Conservation (phyloP, 345 rosid species). For the Aquilaria sinensis region DNA sequence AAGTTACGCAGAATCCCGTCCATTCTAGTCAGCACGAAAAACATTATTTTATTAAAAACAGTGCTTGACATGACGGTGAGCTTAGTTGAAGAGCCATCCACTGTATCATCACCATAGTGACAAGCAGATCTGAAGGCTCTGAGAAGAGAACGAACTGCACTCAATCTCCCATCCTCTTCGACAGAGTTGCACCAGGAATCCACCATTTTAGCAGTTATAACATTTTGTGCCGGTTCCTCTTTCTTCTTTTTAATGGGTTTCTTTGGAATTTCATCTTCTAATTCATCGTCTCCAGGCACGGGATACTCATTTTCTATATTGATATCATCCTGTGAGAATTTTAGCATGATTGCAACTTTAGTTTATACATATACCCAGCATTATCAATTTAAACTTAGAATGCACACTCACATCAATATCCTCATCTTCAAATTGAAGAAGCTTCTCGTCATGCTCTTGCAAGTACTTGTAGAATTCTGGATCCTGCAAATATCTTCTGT, state of each 20-base stretch:
- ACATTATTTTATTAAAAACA: constrained; percentile 86
- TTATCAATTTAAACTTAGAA: neutral
- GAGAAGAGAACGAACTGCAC: constrained; percentile 68
- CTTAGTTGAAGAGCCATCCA: constrained; percentile 49
- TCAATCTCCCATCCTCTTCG: constrained; percentile 46
- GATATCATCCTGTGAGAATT: constrained; percentile 41
- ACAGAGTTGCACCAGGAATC: constrained; percentile 71
- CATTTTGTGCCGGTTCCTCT: constrained; percentile 40
- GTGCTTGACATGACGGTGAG: constrained; percentile 67
- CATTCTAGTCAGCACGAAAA: constrained; percentile 71
- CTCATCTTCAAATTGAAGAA: constrained; percentile 70
- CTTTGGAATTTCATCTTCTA: constrained; percentile 17
- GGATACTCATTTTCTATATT: constrained; percentile 39
- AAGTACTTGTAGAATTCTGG: constrained; percentile 75
- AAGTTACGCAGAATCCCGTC: constrained; percentile 74
- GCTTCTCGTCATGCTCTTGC: constrained; percentile 70
- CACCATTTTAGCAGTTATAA: constrained; percentile 65
- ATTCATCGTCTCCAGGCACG: constrained; percentile 28
- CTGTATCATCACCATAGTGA: constrained; percentile 91
- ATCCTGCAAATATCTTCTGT: constrained; percentile 40
- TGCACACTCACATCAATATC: constrained; percentile 55
- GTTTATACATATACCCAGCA: constrained; percentile 4
- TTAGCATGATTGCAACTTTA: neutral
- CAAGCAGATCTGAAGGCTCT: constrained; percentile 92
- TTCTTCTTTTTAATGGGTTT: constrained; percentile 10